Base-by-base conservation (phyloP, 2,329 filamentous ascomycete species). In the Aspergillus amoenus region DNA sequence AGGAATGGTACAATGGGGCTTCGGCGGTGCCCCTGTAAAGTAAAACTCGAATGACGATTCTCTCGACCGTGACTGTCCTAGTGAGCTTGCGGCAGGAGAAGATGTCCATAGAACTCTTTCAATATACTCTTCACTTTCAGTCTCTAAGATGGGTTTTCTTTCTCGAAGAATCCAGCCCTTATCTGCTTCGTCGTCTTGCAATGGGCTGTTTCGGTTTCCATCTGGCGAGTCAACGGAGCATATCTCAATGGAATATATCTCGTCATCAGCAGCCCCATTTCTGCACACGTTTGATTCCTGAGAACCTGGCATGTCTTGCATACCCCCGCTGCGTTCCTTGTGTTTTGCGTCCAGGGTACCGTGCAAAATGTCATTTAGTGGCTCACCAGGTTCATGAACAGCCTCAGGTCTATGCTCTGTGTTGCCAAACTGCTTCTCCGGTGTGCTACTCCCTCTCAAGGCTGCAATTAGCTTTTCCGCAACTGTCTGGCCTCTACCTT, bases 401-500 rank as follows among this genome's bases (percentile, higher is more conserved):
- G 11, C n/a, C n/a, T 34, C 12, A 41, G 13, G 6, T 18, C 15
- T 17, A 42, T 32, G 5, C 30, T 42, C 46, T 8, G n/a, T n/a
- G 15, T 34, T 27, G 7, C 17, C 17, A 17, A 18, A 39, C 15
- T 13, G 18, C 17, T 46, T 51, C 32, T 42, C 17, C 7, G 41
- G 45, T 13, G 30, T 30, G 6, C n/a, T 37, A 27, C 27, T 47
- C 21, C 51, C 55, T 9, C 55, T 50, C 8, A 70, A 59, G 2
- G 66, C 67, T 48, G 63, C 64, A 18, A 57, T 43, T 9, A 70
- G 59, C 37, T 67, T 69, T 43, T 63, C 22, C 1, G 64, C 68
- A 21, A 69, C 58, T 18, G 44, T 39, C 42, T 61, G 57, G 2
- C 68, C 68, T 55, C 65, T 66, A 17, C 67, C 65, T 52, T 53